Base-by-base conservation (phyloP, 768 basidiomycete species). In the Mycena indigotica region DNA sequence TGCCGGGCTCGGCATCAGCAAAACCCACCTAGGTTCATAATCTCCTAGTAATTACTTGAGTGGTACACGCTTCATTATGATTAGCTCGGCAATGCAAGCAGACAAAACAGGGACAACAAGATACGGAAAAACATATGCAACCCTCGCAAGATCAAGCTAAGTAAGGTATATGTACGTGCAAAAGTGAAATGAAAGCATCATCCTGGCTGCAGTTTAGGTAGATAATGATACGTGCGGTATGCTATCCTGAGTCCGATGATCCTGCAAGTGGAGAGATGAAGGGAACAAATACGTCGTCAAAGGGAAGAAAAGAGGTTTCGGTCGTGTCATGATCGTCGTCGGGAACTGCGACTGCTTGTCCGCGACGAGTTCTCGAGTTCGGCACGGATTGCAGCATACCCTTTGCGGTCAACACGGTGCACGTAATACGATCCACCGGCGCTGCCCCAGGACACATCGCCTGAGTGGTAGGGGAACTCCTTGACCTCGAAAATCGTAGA, bases 371-470 rank as follows among this genome's bases (percentile, higher is more conserved):
- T 83, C 68, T 88, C 86, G 54, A 87, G 85, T 56, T 77, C 73
- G 65, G 80, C 74, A 53, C 76, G 78, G 50, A 86, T 82, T 56
- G 78, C 76, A 12, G 85, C 82, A 65, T 91, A 91, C 17, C 87
- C 86, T 58, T 76, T 77, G 39, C 91, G 82, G 70, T 92, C 88
- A 29, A 93, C 89, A 35, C 84, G 83, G 62, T 93, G 91, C 58
- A 92, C 66, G 65, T 86, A 92, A 65, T 90, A 92, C 25, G 77
- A 77, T 4, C 91, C 91, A 1, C 84, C 83, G 32, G 76, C 79
- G 56, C 83, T 84, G 13, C 84, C 89, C 92, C 92, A 94, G 3
- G 91, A 93, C 30, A 93, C 91, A 54, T 84, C 83, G 19, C 89
- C 91, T 3, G 86, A 83, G 54, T 79, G 80, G 67, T 90, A 93